Evolutionary conservation across 306 rosid species (phyloP).

Genomic region (Cucumis hystrix): DNA sequence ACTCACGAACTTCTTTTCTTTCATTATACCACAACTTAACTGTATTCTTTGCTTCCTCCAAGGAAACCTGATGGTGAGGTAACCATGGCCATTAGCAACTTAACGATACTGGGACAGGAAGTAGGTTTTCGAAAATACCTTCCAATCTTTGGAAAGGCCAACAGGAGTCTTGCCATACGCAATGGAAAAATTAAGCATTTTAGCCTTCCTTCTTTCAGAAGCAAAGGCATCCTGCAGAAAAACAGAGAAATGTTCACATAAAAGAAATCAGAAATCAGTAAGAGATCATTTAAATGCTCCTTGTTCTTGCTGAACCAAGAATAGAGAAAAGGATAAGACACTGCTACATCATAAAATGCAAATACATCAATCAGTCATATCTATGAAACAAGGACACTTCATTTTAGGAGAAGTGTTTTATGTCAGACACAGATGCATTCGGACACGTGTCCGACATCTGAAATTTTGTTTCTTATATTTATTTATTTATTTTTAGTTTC

Average conservation of each 20-base stretch:
- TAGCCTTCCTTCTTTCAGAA: constrained; percentile 93
- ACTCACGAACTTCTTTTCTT: constrained; percentile 62
- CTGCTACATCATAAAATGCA: not conserved
- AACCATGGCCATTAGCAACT: constrained; percentile 11
- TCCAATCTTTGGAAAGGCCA: constrained; percentile 91
- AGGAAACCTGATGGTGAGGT: constrained; percentile 46
- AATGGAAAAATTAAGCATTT: constrained; percentile 94
- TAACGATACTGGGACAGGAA: not conserved
- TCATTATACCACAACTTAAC: constrained; percentile 88
- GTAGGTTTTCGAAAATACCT: constrained; percentile 31
- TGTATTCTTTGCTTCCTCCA: constrained; percentile 75
- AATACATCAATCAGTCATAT: not conserved
- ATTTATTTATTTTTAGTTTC: too few relatives aligned
- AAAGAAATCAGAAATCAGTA: not conserved
- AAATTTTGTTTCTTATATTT: too few relatives aligned
- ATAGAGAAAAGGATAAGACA: not conserved
- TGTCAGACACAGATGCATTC: too few relatives aligned
- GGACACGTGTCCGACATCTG: too few relatives aligned
- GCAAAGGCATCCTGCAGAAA: constrained; percentile 60
- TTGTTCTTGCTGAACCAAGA: not conserved
- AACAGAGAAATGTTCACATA: not conserved
- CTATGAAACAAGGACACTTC: too few relatives aligned
- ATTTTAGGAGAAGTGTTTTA: too few relatives aligned
- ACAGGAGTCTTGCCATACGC: constrained; percentile 94
- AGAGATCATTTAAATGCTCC: not conserved